phyloP scores from a whole-genome alignment of 176 grass and related monocot species.

The Eragrostis nindensis region DNA sequence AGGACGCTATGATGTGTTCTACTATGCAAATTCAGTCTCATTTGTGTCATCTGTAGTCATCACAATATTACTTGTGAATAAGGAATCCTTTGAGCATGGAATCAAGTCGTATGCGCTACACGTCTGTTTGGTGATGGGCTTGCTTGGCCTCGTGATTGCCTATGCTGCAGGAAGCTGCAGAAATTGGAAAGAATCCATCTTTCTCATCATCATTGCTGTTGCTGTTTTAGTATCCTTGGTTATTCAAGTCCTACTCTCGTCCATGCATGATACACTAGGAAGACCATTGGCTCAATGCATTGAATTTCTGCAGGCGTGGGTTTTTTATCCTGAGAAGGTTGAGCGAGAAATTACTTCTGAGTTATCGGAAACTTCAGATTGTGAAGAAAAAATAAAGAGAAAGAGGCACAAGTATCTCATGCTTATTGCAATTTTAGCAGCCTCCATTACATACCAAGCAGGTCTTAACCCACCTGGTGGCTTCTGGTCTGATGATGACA shows the following conservation, averaged over 20 bases:
- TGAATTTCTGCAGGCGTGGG: background rate
- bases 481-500: slow-evolving; percentile 48
- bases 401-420: slow-evolving; percentile 55
- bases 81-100: slow-evolving; percentile 42
- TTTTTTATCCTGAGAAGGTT: background rate
- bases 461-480: slow-evolving; percentile 57
- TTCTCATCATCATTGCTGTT: slow-evolving; percentile 26
- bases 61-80: slow-evolving; percentile 41
- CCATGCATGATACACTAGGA: background rate
- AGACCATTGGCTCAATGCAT: background rate
- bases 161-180: slow-evolving; percentile 46
- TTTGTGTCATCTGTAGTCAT: slow-evolving; percentile 44
- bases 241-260: slow-evolving; percentile 32
- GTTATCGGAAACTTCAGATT: background rate
- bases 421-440: slow-evolving; percentile 56
- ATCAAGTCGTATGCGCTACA: slow-evolving; percentile 45
- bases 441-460: slow-evolving; percentile 52
- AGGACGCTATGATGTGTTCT: slow-evolving; percentile 33
- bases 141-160: slow-evolving; percentile 35
- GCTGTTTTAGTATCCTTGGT: slow-evolving; percentile 25
- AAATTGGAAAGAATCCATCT: slow-evolving; percentile 20
- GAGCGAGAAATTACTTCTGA: background rate
- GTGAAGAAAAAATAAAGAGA: background rate
- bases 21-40: slow-evolving; percentile 44
- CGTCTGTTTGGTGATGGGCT: slow-evolving; percentile 38